Evolutionary conservation across 148 eudicot species (phyloP), one percentile per base, ranked within the genome.

Genomic region (Rhododendron ferrugineum): DNA sequence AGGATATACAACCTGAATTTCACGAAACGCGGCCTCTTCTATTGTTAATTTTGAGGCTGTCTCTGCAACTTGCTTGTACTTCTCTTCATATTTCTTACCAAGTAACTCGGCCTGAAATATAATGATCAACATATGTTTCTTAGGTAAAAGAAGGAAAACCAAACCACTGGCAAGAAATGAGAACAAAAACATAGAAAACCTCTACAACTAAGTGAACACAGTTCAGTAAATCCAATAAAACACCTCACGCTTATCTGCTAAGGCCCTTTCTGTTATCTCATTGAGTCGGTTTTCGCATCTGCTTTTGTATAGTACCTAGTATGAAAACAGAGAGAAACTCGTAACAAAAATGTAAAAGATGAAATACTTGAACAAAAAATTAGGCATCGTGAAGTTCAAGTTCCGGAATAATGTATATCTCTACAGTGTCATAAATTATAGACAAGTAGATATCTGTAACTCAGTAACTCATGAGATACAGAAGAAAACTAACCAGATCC

Each of bases 11-110:
- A 95, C 99, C 98, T 95, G 99, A 87, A 92, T 91, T 87, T 97
- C 99, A 76, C 99, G 98, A 86, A 95, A 95, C 40, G 93, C 90
- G 54, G 99, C 99, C 92, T 97, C 99, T 89, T 97, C 99, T 85
- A 97, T 92, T 1, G 98, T 95, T 70, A 97, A 84, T 87, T 94
- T 97, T 68, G 98, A 95, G 86, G 95, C 96, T 77, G 92, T 86
- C 90, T 97, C 99, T 70, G 98, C 98, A 83, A 94, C 96, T 90
- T 93, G 95, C 92, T 97, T 97, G 90, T 97, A 95, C 81, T 91
- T 97, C 83, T 97, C 99, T 89, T 97, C 98, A 91, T 95, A 97
- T 88, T 92, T 97, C 92, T 97, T 97, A 70, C 91, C 96, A 75
- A 97, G 91, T 34, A 91, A 81, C 87, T 94, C 98, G 50, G 99